Base-by-base conservation (phyloP, 176 grass and related monocot species). In the Musa troglodytarum region DNA sequence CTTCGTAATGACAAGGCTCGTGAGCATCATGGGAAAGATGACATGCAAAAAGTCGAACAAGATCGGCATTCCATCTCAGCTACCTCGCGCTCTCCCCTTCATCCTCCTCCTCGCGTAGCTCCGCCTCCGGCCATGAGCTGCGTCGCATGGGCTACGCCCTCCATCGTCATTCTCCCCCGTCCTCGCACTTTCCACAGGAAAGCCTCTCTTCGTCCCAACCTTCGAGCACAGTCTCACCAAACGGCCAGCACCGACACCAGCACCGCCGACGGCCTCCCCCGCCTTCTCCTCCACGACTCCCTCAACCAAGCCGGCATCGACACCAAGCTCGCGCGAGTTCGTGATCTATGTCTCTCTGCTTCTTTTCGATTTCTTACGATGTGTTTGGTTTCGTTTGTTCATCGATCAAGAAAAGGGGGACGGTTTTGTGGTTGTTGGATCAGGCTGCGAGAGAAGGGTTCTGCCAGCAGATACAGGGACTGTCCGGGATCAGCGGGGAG, bases 241-340 rank as follows among this genome's bases (percentile, higher is more conserved):
- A 43, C 4, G 4, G 11, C n/a, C 21, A 10, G 2, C 5, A 22
- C 65, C 13, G 25, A 11, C 24, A 22, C 23, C 7, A 7, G 16
- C 68, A n/a, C 16, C 68, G 43, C 24, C 4, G 13, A 34, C 17
- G 9, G 25, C 8, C 62, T 68, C 49, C 85, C 78, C 21, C 84
- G 77, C 54, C 61, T 92, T 76, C 76, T 89, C 74, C 89, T 92
- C 70, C 92, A 96, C 79, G 92, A 96, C 49, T 92, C 86, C 1
- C 89, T 96, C 56, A 81, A 92, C 24, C 62, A 76, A 50, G 86
- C 68, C 9, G 89, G 92, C 21, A 53, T 89, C 54, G 12, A 85
- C 34, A 92, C 89, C 13, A 72, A 55, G 53, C 84, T 87, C 84
- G 92, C 92, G 19, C 66, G 86, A 80, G 82, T 86, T 25, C 73